phyloP scores from a whole-genome alignment of 2,329 filamentous ascomycete genomes.

The Diplodia seriata region DNA sequence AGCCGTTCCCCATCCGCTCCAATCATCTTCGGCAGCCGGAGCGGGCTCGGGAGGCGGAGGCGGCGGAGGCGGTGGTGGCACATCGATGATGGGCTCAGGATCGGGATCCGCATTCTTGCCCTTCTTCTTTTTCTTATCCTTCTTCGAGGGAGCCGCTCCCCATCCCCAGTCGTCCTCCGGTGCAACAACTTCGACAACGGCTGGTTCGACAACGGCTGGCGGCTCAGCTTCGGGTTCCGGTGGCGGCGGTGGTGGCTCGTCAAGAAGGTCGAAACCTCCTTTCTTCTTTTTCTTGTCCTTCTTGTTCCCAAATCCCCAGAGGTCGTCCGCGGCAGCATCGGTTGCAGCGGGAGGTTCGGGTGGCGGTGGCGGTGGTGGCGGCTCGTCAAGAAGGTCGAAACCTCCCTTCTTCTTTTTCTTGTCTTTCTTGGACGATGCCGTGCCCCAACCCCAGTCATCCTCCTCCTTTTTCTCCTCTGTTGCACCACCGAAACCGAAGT shows the following conservation, averaged over 20 bases:
- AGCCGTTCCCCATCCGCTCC: conserved; percentile 21
- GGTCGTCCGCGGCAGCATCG: conserved; percentile 34
- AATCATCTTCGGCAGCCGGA: conserved; percentile 39
- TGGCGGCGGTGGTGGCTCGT: conserved; percentile 7
- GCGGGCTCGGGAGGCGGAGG: conserved; percentile 38
- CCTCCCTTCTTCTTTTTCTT: conserved; percentile 46
- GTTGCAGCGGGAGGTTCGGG: conserved; percentile 36
- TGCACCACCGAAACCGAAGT: conserved; percentile 32
- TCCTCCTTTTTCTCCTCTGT: conserved; percentile 42
- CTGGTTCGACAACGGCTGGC: neutral
- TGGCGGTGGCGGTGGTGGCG: conserved; percentile 35
- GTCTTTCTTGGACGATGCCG: conserved; percentile 37
- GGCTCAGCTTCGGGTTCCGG: conserved; percentile 14
- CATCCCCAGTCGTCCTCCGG: conserved; percentile 28
- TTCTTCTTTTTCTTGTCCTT: conserved; percentile 34
- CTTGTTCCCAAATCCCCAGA: conserved; percentile 1
- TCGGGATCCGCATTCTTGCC: conserved; percentile 43
- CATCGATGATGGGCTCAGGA: conserved; percentile 34
- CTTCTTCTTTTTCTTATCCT: conserved; percentile 56
- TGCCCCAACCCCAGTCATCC: conserved; percentile 30
- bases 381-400: conserved; percentile 34
- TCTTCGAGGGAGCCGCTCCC: conserved; percentile 32
- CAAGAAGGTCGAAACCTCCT: conserved; percentile 36
- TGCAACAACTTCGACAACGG: neutral
- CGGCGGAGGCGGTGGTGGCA: conserved; percentile 35